phyloP scores from a whole-genome alignment of 192 early-diverging fungal species.

The Coemansia sp. region DNA sequence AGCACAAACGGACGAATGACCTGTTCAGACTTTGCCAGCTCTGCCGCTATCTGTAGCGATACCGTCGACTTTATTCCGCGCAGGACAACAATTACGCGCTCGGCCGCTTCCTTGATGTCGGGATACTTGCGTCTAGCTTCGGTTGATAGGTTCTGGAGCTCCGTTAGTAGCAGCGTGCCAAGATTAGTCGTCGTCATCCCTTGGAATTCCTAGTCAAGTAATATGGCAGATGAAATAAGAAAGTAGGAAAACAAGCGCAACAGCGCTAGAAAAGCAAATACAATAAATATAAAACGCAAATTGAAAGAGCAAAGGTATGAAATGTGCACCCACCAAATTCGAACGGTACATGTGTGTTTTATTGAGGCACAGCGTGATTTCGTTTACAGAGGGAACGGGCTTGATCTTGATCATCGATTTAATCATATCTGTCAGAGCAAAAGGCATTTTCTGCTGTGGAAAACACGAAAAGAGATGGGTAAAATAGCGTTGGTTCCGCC shows the following conservation, averaged over 20 bases:
- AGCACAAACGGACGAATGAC: slow-evolving; percentile 83
- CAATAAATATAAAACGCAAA: not conserved
- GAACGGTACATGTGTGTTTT: too few relatives aligned
- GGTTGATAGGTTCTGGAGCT: slow-evolving; percentile 80
- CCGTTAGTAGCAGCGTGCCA: slow-evolving; percentile 63
- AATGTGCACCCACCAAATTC: not conserved
- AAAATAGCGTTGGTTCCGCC: not conserved
- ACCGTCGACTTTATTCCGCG: slow-evolving; percentile 52
- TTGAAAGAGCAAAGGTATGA: not conserved
- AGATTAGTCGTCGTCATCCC: slow-evolving; percentile 46
- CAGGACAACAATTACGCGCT: slow-evolving; percentile 59
- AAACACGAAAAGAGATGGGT: not conserved
- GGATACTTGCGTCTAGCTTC: slow-evolving; percentile 90
- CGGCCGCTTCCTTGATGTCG: slow-evolving; percentile 88
- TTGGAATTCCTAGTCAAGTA: not conserved
- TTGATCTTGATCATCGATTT: too few relatives aligned
- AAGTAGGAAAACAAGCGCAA: not conserved
- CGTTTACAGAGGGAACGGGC: too few relatives aligned
- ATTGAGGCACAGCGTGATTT: too few relatives aligned
- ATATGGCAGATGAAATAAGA: not conserved
- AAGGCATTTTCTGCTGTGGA: too few relatives aligned
- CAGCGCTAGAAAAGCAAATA: not conserved
- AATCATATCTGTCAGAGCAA: too few relatives aligned
- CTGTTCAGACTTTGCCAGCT: slow-evolving; percentile 74
- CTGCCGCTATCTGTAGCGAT: slow-evolving; percentile 57